Percentiles rank a stretch among this genome's conserved stretches.
Evolutionary conservation across 176 grass and related monocot genomes (phyloP).

Genomic region (Metroxylon sagu): DNA sequence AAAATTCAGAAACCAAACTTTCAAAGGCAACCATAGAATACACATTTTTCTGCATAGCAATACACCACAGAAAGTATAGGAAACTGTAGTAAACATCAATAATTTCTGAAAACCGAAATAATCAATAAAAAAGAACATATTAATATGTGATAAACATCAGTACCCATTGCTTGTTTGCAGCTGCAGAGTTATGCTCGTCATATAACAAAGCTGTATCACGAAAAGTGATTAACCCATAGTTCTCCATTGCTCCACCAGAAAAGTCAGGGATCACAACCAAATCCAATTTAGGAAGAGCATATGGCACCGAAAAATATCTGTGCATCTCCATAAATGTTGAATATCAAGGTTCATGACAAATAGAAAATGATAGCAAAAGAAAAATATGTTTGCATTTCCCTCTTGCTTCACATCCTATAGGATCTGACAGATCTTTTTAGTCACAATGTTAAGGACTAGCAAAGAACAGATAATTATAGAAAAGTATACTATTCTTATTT

Average conservation of each 20-base stretch:
- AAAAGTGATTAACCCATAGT: constrained; percentile 90
- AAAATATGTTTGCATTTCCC: no score
- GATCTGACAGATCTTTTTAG: no score
- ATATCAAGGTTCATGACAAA: background rate
- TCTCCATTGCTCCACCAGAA: constrained; percentile 80
- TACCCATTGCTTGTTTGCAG: constrained; percentile 72
- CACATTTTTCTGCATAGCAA: no score
- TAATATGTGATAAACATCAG: constrained; percentile 5
- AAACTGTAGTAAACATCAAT: no score
- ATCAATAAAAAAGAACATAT: constrained; percentile 1
- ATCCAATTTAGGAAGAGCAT: constrained; percentile 85
- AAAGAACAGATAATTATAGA: no score
- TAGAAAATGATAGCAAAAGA: background rate
- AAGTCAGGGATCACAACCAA: constrained; percentile 95
- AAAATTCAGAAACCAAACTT: no score
- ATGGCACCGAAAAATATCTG: constrained; percentile 85
- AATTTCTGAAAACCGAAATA: no score
- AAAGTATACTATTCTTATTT: no score
- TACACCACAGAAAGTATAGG: no score
- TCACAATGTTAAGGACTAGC: no score
- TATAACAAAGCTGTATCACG: constrained; percentile 74
- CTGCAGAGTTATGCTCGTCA: constrained; percentile 78
- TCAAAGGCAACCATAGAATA: no score
- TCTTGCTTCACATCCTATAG: no score
- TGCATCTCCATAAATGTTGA: background rate